A percentile compares a stretch with the other conserved stretches of the same genome.
phyloP scores from a whole-genome alignment of 2,329 filamentous ascomycete genomes.

The Leptographium wingfieldii region DNA sequence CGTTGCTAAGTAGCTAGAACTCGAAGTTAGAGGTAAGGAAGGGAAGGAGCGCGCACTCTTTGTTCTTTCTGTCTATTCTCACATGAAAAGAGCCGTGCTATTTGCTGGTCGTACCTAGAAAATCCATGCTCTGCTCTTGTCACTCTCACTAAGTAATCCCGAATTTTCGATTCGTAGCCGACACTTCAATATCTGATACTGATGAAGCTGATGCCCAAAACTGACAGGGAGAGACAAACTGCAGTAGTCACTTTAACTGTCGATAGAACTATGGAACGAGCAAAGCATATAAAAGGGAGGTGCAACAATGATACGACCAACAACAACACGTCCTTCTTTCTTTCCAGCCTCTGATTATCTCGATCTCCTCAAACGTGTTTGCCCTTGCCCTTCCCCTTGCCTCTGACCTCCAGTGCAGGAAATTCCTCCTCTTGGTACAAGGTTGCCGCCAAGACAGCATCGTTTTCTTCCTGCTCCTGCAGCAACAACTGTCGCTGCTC shows the following conservation, averaged over 20 bases:
- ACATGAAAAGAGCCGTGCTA: too few relatives aligned
- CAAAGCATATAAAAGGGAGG: not conserved
- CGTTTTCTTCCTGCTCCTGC: conserved; percentile 7
- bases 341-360: not conserved
- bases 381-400: conserved; percentile 18
- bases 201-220: too few relatives aligned
- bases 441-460: conserved; percentile 12
- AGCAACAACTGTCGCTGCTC: conserved; percentile 20
- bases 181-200: too few relatives aligned
- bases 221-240: too few relatives aligned
- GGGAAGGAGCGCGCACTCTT: too few relatives aligned
- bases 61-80: too few relatives aligned
- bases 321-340: not conserved
- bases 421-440: conserved; percentile 18
- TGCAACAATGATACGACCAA: not conserved
- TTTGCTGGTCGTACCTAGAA: too few relatives aligned
- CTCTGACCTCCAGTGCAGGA: conserved; percentile 18
- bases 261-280: not conserved
- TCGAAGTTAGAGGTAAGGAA: too few relatives aligned
- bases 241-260: not conserved
- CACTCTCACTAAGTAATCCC: too few relatives aligned
- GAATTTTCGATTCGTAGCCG: too few relatives aligned
- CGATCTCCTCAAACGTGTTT: not conserved
- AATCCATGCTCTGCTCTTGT: too few relatives aligned
- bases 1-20: too few relatives aligned